A percentile compares a stretch with the other conserved stretches of the same genome.
phyloP scores from a whole-genome alignment of 2,329 filamentous ascomycete genomes.

The Didymella glomerata region DNA sequence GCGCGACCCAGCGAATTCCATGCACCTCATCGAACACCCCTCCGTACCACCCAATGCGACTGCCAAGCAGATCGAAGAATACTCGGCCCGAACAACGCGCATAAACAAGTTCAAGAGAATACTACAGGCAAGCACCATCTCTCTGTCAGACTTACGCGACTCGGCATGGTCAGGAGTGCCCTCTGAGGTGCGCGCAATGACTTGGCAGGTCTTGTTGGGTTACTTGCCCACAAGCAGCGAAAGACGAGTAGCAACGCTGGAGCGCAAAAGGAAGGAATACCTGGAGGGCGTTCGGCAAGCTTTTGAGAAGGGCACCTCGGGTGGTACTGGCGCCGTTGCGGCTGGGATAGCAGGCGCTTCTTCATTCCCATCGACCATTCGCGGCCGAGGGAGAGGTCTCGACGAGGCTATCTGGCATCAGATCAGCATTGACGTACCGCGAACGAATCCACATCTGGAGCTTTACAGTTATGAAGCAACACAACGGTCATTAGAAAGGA shows the following conservation, averaged over 20 bases:
- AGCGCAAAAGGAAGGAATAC: slow-evolving; percentile 96
- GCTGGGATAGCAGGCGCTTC: slow-evolving; percentile 57
- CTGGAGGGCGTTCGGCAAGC: slow-evolving; percentile 83
- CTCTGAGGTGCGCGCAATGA: slow-evolving; percentile 95
- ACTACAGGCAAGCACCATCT: slow-evolving; percentile 88
- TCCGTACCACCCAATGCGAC: slow-evolving; percentile 75
- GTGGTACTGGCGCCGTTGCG: slow-evolving; percentile 31
- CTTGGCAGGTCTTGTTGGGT: slow-evolving; percentile 95
- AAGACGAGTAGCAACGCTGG: slow-evolving; percentile 84
- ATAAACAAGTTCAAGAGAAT: slow-evolving; percentile 99
- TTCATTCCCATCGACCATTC: slow-evolving; percentile 56
- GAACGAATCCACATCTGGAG: slow-evolving; percentile 94
- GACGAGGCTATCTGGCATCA: slow-evolving; percentile 99
- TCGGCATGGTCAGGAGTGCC: slow-evolving; percentile 95
- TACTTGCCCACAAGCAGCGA: slow-evolving; percentile 98
- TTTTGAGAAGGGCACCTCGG: slow-evolving; percentile 64
- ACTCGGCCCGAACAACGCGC: slow-evolving; percentile 85
- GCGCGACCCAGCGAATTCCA: slow-evolving; percentile 82
- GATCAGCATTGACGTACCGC: slow-evolving; percentile 96
- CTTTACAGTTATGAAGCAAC: slow-evolving; percentile 96
- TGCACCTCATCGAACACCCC: slow-evolving; percentile 92
- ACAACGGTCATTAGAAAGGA: slow-evolving; percentile 90
- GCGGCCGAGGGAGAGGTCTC: slow-evolving; percentile 75
- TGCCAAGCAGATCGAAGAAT: slow-evolving; percentile 83
- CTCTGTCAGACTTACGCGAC: slow-evolving; percentile 81